Evolutionary conservation across 2,329 filamentous ascomycete genomes (phyloP), one percentile per base, ranked within the genome.

Genomic region (Zalaria sp.): DNA sequence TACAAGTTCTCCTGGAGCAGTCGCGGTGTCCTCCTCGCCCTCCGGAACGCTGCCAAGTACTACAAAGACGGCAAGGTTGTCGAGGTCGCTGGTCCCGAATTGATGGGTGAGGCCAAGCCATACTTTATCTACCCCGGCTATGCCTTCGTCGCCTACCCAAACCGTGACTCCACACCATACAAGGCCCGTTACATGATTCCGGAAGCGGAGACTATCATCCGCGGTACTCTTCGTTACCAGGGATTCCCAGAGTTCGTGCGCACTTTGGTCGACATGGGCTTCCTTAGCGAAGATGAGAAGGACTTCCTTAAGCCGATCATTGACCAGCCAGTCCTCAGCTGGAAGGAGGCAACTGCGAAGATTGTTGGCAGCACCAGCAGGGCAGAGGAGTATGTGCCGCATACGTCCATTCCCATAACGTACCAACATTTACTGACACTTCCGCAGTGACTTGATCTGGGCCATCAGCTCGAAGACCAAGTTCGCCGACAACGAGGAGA

Each of bases 191-290:
- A 95, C 74, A 67, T 77, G 63, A 95, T 95, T 57, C 87, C 88
- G 40, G 89, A 96, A 68, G 86, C 85, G 9, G 66, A 93, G 64
- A 94, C 84, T 40, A 77, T 95, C 54, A 71, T 94, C 59, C 75
- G 86, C 40, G 84, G 83, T 47, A 93, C 87, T 27, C 74, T 95
- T 31, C 73, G 89, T 51, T 96, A 91, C 69, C 72, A 77, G 51
- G 87, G 89, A 36, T 94, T 94, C 75, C 87, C 88, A 3, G 77
- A 93, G 61, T 89, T 95, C 64, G 76, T 95, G 67, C 82, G 81
- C 59, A 76, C 80, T 26, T 77, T 96, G 7, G 86, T 93, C 46
- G 83, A 95, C 59, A 83, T 88, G 46, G 87, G 86, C 50, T 94
- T 95, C 75, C 74, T 96, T 38, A 75, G 71, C 42, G 85, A 93